Evolutionary conservation across 345 rosid genomes (phyloP).

Genomic region (Luvunga scandens): DNA sequence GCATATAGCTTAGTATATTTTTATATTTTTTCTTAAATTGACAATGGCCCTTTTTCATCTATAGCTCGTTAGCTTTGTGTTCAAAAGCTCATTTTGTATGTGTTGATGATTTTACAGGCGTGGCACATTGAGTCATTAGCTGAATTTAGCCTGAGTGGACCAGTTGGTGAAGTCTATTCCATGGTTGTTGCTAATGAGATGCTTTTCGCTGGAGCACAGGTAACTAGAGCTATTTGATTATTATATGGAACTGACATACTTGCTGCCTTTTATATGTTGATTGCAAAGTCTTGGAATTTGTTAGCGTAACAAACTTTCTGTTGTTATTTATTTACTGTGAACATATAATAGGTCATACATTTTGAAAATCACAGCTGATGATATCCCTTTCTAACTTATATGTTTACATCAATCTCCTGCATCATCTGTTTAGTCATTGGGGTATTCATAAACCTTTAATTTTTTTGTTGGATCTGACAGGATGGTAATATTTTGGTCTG

Average conservation of each 20-base stretch:
- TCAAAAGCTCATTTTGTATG: background rate
- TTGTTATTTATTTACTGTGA: background rate
- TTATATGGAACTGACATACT: background rate
- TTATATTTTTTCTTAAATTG: background rate
- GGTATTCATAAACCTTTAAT: background rate
- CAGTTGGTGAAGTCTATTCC: slow-evolving; percentile 48
- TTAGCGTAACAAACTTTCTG: background rate
- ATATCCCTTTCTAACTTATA: background rate
- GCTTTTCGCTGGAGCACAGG: slow-evolving; percentile 66
- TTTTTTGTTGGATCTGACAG: background rate
- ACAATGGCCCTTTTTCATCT: background rate
- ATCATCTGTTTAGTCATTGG: background rate
- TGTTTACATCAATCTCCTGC: background rate
- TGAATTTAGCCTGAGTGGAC: slow-evolving; percentile 35
- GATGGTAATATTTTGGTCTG: slow-evolving; percentile 2
- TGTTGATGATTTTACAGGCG: slow-evolving; percentile 5
- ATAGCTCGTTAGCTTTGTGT: background rate
- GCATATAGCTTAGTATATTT: background rate
- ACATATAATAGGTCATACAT: background rate
- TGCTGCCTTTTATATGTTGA: background rate
- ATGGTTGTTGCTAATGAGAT: slow-evolving; percentile 34
- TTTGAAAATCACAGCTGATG: background rate
- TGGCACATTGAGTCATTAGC: slow-evolving; percentile 37
- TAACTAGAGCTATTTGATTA: slow-evolving; percentile 21
- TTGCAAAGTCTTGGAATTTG: background rate